These are phyloP conservation scores for Petunia secreta DNA, from an alignment of 257 asterid genomes.

Conservation along the genomic window DNA sequence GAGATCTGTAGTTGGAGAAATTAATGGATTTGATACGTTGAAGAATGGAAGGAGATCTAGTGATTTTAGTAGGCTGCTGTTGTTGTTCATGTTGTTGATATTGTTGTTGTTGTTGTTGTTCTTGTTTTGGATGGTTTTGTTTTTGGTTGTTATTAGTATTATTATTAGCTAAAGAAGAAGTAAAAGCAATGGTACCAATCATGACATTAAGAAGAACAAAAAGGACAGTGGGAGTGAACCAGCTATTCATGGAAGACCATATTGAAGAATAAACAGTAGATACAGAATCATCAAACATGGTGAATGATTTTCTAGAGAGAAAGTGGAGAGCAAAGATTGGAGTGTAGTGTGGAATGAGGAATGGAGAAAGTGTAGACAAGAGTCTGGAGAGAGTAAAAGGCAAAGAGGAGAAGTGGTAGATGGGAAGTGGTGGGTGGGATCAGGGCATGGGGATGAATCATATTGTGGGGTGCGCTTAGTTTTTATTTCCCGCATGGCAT, in stretches of 20 bases:
- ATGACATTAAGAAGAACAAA: constrained; percentile 76
- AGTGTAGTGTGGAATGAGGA: constrained; percentile 2
- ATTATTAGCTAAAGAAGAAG: constrained; percentile 50
- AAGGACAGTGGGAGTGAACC: constrained; percentile 86
- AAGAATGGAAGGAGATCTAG: constrained; percentile 63
- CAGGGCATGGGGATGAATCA: constrained; percentile 23
- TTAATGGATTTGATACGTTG: constrained; percentile 74
- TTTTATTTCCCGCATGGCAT: neutral
- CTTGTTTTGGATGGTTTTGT: constrained; percentile 39
- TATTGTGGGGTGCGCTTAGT: neutral
- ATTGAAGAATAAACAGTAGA: constrained; percentile 57
- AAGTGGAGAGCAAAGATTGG: constrained; percentile 4
- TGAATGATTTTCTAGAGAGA: constrained; percentile 13
- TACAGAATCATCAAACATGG: constrained; percentile 70
- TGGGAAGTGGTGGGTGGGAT: neutral
- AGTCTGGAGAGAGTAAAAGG: constrained; percentile 32
- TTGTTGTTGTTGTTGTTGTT: constrained; percentile 17
- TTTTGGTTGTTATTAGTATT: constrained; percentile 31
- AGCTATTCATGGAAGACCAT: constrained; percentile 84
- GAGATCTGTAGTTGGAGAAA: constrained; percentile 47
- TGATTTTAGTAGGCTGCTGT: constrained; percentile 26
- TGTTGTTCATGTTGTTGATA: constrained; percentile 19
- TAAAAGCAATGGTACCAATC: constrained; percentile 77
- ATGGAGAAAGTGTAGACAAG: neutral
- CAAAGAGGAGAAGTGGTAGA: neutral